These are phyloP conservation scores for Lagenaria siceraria DNA, from an alignment of 306 rosid species.

Conservation along the genomic window DNA sequence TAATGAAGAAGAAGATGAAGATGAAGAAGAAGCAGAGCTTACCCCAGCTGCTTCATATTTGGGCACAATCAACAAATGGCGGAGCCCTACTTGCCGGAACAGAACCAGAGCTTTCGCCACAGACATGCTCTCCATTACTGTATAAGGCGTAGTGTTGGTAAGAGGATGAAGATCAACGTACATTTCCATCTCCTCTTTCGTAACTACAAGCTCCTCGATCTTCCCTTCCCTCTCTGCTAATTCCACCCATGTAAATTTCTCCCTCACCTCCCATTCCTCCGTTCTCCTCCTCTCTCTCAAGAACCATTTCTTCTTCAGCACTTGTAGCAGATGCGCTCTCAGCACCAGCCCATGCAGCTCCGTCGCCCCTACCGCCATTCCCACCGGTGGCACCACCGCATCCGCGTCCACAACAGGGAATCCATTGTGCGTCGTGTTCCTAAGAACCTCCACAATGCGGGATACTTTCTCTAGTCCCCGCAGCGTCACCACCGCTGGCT, in stretches of 20 bases:
- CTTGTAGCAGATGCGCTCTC: slow-evolving; percentile 71
- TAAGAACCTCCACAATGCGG: slow-evolving; percentile 60
- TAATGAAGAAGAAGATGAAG: not conserved
- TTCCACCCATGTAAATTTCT: slow-evolving; percentile 67
- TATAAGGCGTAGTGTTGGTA: slow-evolving; percentile 68
- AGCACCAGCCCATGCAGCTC: slow-evolving; percentile 68
- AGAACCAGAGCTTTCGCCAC: slow-evolving; percentile 83
- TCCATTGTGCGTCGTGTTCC: slow-evolving; percentile 71
- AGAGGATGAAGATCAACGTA: slow-evolving; percentile 83
- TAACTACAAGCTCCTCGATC: slow-evolving; percentile 65
- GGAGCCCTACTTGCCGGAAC: slow-evolving; percentile 76
- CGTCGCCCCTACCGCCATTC: slow-evolving; percentile 33
- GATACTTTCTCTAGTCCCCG: slow-evolving; percentile 61
- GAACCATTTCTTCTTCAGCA: slow-evolving; percentile 75
- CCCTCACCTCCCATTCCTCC: slow-evolving; percentile 83
- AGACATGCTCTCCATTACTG: slow-evolving; percentile 63
- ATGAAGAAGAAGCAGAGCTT: slow-evolving; percentile 15
- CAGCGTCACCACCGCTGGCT: slow-evolving; percentile 55
- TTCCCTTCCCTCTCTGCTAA: slow-evolving; percentile 61
- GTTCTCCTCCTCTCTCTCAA: slow-evolving; percentile 55
- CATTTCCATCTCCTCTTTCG: slow-evolving; percentile 72
- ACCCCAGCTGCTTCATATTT: slow-evolving; percentile 68
- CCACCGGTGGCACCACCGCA: slow-evolving; percentile 29
- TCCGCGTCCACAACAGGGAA: slow-evolving; percentile 68
- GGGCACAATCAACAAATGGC: slow-evolving; percentile 80